A percentile compares a stretch with the other conserved stretches of the same genome.
These are phyloP conservation scores for Trametes versicolor DNA, from an alignment of 1,284 basidiomycete species.

Conservation along the genomic window DNA sequence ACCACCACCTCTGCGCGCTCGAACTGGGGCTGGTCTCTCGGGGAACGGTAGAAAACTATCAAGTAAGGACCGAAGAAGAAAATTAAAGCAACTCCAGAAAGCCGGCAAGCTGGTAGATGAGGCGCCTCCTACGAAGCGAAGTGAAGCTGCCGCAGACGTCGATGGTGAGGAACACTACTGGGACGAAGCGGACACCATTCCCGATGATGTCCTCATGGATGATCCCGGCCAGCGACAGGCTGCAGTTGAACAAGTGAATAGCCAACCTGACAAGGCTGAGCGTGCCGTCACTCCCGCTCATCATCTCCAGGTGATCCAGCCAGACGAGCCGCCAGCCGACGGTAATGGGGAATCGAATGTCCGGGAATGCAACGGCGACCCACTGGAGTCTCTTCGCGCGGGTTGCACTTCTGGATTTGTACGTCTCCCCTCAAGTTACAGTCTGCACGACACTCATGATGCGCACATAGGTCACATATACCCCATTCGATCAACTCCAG, in stretches of 20 bases:
- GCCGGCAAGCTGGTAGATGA: neutral
- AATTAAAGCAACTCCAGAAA: slow-evolving; percentile 5
- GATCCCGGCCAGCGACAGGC: slow-evolving; percentile 7
- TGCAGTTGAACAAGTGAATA: neutral
- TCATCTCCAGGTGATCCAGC: too few relatives aligned
- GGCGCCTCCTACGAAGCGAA: neutral
- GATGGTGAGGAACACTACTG: slow-evolving; percentile 28
- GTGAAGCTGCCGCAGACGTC: neutral
- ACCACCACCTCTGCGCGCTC: neutral
- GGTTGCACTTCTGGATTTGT: slow-evolving; percentile 9
- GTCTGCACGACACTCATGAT: neutral
- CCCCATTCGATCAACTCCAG: slow-evolving; percentile 27
- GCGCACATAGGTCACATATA: slow-evolving; percentile 28
- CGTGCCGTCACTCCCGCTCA: neutral
- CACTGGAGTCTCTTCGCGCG: neutral
- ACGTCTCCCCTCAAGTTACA: neutral
- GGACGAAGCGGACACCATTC: slow-evolving; percentile 19
- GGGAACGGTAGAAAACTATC: neutral
- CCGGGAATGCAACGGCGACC: neutral
- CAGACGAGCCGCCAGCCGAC: neutral
- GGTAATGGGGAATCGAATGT: neutral
- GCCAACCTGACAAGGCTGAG: neutral
- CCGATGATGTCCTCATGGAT: slow-evolving; percentile 12
- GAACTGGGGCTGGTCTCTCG: too few relatives aligned
- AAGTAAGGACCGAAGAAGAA: slow-evolving; percentile 6